Conservation (phyloP, 768 basidiomycete species). For the Roridomyces roridus region DNA sequence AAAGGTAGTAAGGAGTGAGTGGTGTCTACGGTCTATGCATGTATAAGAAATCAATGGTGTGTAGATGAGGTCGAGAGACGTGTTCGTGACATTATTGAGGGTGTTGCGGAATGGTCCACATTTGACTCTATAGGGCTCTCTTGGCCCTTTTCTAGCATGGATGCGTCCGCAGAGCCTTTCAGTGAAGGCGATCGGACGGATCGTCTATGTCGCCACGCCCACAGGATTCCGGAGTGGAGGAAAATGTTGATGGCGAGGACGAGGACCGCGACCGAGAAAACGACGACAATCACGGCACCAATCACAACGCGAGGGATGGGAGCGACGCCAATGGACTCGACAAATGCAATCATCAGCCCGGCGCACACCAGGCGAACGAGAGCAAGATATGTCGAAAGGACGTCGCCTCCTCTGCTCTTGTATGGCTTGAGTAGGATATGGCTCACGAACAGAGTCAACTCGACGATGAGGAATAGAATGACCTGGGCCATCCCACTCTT, state of each 20-base stretch:
- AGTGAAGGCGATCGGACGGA: conserved; percentile 13
- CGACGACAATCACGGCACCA: conserved; percentile 73
- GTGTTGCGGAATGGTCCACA: conserved; percentile 7
- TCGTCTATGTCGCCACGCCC: conserved; percentile 33
- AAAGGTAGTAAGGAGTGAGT: conserved; percentile 3
- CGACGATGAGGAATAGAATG: conserved; percentile 68
- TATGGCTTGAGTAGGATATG: conserved; percentile 66
- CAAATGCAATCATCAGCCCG: conserved; percentile 78
- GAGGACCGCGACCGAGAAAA: conserved; percentile 74
- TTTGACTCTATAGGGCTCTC: conserved; percentile 15
- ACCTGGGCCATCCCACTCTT: conserved; percentile 71
- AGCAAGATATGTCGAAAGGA: conserved; percentile 70
- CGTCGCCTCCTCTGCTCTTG: conserved; percentile 71
- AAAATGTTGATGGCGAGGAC: conserved; percentile 72
- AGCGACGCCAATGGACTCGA: conserved; percentile 64
- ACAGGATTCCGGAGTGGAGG: conserved; percentile 51
- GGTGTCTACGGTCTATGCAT: conserved; percentile 9
- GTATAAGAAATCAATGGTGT: conserved; percentile 5
- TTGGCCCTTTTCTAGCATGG: conserved; percentile 48
- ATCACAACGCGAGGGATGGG: conserved; percentile 85
- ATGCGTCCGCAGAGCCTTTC: conserved; percentile 35
- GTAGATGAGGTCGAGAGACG: conserved; percentile 9
- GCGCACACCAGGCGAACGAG: conserved; percentile 73
- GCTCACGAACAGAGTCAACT: conserved; percentile 61
- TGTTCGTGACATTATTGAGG: conserved; percentile 8